These are phyloP conservation scores for Blastocladiella emersonii DNA, from an alignment of 371 early-diverging fungal genomes.

Conservation along the genomic window DNA sequence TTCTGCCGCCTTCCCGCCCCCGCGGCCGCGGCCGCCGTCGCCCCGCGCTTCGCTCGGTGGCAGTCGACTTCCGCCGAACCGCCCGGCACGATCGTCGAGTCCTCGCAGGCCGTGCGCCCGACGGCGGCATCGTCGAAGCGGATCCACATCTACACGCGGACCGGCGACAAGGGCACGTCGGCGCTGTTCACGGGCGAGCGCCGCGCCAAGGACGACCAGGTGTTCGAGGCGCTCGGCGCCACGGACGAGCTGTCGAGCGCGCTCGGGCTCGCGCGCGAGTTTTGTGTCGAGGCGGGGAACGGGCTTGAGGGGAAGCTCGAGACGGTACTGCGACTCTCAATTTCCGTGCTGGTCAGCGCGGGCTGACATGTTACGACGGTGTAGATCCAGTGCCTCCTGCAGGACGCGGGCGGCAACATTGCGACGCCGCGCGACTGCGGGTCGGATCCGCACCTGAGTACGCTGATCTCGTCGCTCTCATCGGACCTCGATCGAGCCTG, in stretches of 20 bases:
- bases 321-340: neutral
- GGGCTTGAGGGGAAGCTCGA: slow-evolving; percentile 7
- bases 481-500: neutral
- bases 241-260: slow-evolving; percentile 56
- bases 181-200: slow-evolving; percentile 83
- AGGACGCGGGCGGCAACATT: slow-evolving; percentile 77
- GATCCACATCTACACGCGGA: slow-evolving; percentile 73
- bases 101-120: too few species aligned
- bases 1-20: too few species aligned
- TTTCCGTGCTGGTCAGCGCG: slow-evolving; percentile 6
- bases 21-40: too few species aligned
- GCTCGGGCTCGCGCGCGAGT: slow-evolving; percentile 53
- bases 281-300: slow-evolving; percentile 40
- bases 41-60: too few species aligned
- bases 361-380: neutral
- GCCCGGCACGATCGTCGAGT: too few species aligned
- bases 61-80: too few species aligned
- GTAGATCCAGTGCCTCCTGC: slow-evolving; percentile 75
- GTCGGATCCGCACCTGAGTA: slow-evolving; percentile 35
- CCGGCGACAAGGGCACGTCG: slow-evolving; percentile 87
- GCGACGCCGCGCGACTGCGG: slow-evolving; percentile 69
- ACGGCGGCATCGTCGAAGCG: too few species aligned
- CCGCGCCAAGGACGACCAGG: slow-evolving; percentile 62
- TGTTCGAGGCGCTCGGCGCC: slow-evolving; percentile 83
- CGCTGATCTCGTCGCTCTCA: neutral